phyloP scores from a whole-genome alignment of 139 green algal genomes.

The Volvox reticuliferus region DNA sequence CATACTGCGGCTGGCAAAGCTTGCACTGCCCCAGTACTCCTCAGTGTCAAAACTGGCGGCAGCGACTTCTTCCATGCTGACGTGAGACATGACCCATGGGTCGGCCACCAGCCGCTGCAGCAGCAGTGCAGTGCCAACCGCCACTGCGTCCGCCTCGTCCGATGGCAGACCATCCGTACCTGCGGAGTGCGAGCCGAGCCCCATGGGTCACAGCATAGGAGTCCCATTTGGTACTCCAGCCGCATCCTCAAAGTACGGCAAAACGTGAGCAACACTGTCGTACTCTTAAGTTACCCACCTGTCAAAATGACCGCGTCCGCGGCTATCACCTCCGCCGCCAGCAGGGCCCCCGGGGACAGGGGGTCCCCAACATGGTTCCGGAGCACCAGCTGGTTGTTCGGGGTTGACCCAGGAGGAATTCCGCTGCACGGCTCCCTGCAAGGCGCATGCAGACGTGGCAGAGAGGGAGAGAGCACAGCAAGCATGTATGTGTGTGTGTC shows the following conservation, averaged over 20 bases:
- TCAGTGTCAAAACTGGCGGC: background rate
- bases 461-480: too few relatives aligned
- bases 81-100: background rate
- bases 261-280: too few relatives aligned
- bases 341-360: background rate
- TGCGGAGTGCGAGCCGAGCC: background rate
- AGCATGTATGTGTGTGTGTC: too few relatives aligned
- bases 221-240: too few relatives aligned
- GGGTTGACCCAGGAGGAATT: background rate
- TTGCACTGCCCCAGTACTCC: background rate
- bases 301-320: constrained; percentile 36
- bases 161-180: background rate
- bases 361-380: constrained; percentile 12
- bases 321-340: background rate
- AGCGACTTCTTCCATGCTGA: background rate
- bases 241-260: too few relatives aligned
- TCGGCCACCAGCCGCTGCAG: constrained; percentile 24
- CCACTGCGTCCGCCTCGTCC: constrained; percentile 11
- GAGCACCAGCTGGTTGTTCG: background rate
- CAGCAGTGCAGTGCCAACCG: constrained; percentile 5
- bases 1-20: background rate
- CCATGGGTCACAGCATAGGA: background rate
- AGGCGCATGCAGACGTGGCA: background rate
- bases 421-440: background rate
- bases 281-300: background rate